phyloP scores from a whole-genome alignment of 805 yeast genomes.

The Ogataea pignaliae region DNA sequence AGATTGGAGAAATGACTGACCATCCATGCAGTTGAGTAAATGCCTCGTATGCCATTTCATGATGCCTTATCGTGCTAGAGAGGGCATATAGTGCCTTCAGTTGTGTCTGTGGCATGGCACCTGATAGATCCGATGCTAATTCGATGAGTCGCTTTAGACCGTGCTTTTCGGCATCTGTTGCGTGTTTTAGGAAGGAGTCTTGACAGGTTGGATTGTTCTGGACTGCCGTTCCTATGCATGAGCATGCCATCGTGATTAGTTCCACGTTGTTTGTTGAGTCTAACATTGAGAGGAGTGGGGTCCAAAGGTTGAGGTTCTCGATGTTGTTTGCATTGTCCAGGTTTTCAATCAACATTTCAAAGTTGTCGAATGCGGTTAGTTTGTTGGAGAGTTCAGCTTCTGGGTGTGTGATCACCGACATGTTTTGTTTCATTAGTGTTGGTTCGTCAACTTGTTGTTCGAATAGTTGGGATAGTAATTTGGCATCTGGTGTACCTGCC shows the following conservation, averaged over 20 bases:
- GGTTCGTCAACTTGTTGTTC: constrained; percentile 81
- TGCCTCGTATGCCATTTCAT: constrained; percentile 44
- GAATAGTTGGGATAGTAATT: constrained; percentile 71
- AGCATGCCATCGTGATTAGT: constrained; percentile 57
- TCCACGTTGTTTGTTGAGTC: constrained; percentile 41
- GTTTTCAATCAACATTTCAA: constrained; percentile 91
- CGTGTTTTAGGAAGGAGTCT: constrained; percentile 52
- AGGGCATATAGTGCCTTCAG: constrained; percentile 76
- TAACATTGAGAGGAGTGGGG: constrained; percentile 40
- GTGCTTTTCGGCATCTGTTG: constrained; percentile 23
- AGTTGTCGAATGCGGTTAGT: constrained; percentile 77
- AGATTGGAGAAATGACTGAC: constrained; percentile 37
- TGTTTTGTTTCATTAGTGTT: constrained; percentile 75
- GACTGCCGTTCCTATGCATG: constrained; percentile 84
- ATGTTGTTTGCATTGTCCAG: constrained; percentile 93
- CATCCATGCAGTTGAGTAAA: constrained; percentile 65
- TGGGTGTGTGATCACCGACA: constrained; percentile 52
- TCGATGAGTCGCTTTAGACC: constrained; percentile 45
- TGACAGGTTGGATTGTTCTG: constrained; percentile 85
- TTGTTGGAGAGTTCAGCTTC: constrained; percentile 61
- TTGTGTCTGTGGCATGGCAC: constrained; percentile 31
- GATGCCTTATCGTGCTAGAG: constrained; percentile 69
- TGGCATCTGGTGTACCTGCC: constrained; percentile 75
- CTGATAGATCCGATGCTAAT: constrained; percentile 29
- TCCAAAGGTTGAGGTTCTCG: constrained; percentile 81